Evolutionary conservation across 2,329 filamentous ascomycete species (phyloP).

Genomic region (Exserohilum turcica): DNA sequence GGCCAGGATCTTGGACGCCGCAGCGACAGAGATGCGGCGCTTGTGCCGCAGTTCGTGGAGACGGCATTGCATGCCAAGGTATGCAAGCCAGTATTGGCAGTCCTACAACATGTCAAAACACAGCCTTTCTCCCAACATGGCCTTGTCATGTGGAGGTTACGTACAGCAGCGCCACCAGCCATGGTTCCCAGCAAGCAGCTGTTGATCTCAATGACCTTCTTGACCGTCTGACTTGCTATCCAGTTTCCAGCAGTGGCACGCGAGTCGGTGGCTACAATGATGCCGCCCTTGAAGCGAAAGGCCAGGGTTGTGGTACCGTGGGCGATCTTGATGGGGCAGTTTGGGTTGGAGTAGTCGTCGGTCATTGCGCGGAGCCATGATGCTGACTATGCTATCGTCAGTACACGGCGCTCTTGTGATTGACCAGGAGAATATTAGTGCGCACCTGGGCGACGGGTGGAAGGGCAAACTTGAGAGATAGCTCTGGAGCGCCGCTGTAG

Average conservation of each 20-base stretch:
- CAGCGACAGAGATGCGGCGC: slow-evolving; percentile 95
- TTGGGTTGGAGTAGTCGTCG: slow-evolving; percentile 94
- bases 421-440: background rate
- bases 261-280: slow-evolving; percentile 97
- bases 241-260: slow-evolving; percentile 96
- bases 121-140: background rate
- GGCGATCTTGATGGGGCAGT: slow-evolving; percentile 98
- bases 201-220: slow-evolving; percentile 99
- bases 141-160: background rate
- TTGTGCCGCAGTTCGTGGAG: slow-evolving; percentile 99
- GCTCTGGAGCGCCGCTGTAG: slow-evolving; percentile 68
- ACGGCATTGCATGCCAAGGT: slow-evolving; percentile 98
- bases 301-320: slow-evolving; percentile 98
- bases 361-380: slow-evolving; percentile 96
- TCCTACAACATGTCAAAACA: slow-evolving; percentile 61
- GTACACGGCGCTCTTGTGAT: background rate
- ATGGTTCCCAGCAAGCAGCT: slow-evolving; percentile 92
- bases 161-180: slow-evolving; percentile 90
- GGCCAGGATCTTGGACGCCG: slow-evolving; percentile 96
- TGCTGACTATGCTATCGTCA: slow-evolving; percentile 68
- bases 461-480: slow-evolving; percentile 93
- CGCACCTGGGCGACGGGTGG: slow-evolving; percentile 86
- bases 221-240: slow-evolving; percentile 99
- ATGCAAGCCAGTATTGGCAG: slow-evolving; percentile 99
- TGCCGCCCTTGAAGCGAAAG: slow-evolving; percentile 97